Conservation (phyloP, 1,139 yeast genomes). For the Pneumocystis murina region DNA sequence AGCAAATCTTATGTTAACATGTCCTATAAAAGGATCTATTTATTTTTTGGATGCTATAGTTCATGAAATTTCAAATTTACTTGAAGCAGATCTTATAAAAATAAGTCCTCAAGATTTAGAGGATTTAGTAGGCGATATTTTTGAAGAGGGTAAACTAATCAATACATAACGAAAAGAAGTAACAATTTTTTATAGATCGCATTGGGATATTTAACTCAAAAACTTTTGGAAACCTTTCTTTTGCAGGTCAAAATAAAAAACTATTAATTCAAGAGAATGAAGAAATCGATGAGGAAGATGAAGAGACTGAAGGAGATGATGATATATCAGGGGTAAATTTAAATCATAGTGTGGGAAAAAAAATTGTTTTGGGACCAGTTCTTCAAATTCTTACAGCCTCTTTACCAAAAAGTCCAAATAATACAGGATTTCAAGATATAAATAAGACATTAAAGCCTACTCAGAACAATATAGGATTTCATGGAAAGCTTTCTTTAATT, state of each 20-base stretch:
- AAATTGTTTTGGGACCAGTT: background rate
- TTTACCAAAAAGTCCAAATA: background rate
- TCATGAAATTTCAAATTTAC: background rate
- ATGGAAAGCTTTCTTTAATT: background rate
- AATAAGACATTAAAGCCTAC: background rate
- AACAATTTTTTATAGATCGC: background rate
- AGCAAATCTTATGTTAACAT: background rate
- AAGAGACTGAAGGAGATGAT: background rate
- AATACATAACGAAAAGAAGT: background rate
- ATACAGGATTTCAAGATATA: background rate
- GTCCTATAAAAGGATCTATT: background rate
- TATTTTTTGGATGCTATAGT: background rate
- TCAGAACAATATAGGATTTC: background rate
- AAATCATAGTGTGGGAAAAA: background rate
- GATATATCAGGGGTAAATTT: background rate
- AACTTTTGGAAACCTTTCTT: background rate
- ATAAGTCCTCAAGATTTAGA: constrained; percentile 1
- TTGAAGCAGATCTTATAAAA: constrained; percentile 1
- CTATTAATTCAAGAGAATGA: background rate
- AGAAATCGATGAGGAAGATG: background rate
- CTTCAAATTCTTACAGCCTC: background rate
- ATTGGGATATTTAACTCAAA: background rate
- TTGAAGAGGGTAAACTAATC: background rate
- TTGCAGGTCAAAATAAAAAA: background rate
- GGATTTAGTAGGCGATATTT: background rate